Conservation (phyloP, 306 rosid species). For the Cucurbita ficifolia region DNA sequence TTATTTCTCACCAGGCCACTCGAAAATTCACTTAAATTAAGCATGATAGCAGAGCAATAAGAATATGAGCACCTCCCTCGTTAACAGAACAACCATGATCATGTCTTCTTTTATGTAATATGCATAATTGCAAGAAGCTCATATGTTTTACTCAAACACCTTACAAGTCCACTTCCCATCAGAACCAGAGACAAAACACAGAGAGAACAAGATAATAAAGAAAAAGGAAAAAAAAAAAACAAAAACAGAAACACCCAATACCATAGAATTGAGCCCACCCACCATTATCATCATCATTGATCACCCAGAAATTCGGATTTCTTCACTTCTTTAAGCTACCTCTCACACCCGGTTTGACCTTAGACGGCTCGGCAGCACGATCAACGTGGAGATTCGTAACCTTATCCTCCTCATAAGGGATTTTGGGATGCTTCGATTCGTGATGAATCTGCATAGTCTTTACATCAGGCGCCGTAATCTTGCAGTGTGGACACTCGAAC, state of each 20-base stretch:
- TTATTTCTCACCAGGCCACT: background rate
- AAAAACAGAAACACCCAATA: background rate
- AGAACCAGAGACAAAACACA: background rate
- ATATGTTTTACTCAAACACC: conserved; percentile 17
- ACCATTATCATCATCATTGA: background rate
- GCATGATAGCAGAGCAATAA: background rate
- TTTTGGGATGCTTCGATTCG: conserved; percentile 74
- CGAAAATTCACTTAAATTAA: background rate
- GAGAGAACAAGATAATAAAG: background rate
- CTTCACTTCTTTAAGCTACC: conserved; percentile 49
- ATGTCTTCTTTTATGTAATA: conserved; percentile 9
- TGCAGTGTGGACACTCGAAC: conserved; percentile 94
- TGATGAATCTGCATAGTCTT: conserved; percentile 97
- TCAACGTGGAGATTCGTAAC: conserved; percentile 39
- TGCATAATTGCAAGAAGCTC: conserved; percentile 9
- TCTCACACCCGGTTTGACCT: conserved; percentile 66
- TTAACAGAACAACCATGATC: conserved; percentile 5
- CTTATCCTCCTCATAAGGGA: conserved; percentile 60
- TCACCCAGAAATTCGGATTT: conserved; percentile 47
- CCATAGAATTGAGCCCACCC: background rate
- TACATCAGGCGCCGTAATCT: conserved; percentile 67
- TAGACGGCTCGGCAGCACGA: conserved; percentile 15
- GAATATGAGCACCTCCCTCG: conserved; percentile 1
- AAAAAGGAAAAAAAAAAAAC: too few relatives aligned
- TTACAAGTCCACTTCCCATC: conserved; percentile 3